Evolutionary conservation across 805 yeast genomes (phyloP).

Genomic region (Candida ascalaphidarum): DNA sequence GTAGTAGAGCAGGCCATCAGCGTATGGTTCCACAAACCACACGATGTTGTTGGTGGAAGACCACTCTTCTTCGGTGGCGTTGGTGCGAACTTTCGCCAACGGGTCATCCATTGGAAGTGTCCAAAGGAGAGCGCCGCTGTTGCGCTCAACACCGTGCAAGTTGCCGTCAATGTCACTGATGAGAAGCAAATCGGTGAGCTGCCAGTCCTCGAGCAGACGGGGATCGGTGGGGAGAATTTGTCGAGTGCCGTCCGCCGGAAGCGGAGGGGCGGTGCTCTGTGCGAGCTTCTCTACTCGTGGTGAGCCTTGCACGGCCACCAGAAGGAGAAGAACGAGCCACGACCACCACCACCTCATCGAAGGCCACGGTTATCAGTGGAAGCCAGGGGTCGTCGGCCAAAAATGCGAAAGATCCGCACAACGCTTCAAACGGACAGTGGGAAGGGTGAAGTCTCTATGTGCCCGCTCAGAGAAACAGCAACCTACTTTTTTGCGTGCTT

Average conservation of each 20-base stretch:
- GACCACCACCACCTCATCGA: too few species aligned
- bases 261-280: neutral
- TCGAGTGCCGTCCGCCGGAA: constrained; percentile 3
- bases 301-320: neutral
- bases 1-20: constrained; percentile 76
- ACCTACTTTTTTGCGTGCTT: too few species aligned
- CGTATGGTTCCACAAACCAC: constrained; percentile 88
- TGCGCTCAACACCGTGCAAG: constrained; percentile 69
- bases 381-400: too few species aligned
- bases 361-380: too few species aligned
- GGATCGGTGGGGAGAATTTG: constrained; percentile 25
- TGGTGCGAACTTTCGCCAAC: constrained; percentile 38
- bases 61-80: constrained; percentile 4
- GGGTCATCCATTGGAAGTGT: constrained; percentile 59
- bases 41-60: constrained; percentile 29
- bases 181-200: constrained; percentile 49
- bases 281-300: constrained; percentile 1
- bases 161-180: constrained; percentile 84
- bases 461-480: too few species aligned
- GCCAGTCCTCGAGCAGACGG: constrained; percentile 38
- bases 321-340: too few species aligned
- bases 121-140: constrained; percentile 74
- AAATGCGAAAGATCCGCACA: too few species aligned
- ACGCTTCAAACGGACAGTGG: too few species aligned
- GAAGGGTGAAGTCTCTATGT: too few species aligned